Conservation (phyloP, 345 rosid species). For the Camelina laxa region DNA sequence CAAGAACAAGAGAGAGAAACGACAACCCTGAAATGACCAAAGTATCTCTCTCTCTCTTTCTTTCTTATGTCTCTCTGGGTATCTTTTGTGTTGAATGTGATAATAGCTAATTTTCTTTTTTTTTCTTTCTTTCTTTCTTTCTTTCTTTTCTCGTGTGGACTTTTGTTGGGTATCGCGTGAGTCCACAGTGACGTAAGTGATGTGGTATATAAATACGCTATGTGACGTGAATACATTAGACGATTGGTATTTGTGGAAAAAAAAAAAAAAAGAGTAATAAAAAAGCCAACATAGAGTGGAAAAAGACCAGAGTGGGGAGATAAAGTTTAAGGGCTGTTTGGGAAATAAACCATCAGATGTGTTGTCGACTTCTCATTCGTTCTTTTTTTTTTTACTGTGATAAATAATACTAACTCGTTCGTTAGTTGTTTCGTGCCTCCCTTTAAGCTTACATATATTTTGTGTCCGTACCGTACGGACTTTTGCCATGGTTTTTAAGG, state of each 20-base stretch:
- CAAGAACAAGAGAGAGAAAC: conserved; percentile 43
- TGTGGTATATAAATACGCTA: conserved; percentile 41
- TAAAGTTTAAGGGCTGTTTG: conserved; percentile 39
- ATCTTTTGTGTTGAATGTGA: conserved; percentile 43
- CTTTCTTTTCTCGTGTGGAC: background rate
- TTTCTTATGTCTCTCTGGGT: conserved; percentile 43
- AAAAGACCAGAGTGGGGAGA: conserved; percentile 29
- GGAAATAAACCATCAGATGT: conserved; percentile 36
- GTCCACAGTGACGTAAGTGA: conserved; percentile 39
- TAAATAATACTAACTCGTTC: conserved; percentile 23
- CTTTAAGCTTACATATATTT: conserved; percentile 23
- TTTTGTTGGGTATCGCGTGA: conserved; percentile 42
- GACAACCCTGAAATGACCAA: conserved; percentile 39
- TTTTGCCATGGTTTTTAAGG: conserved; percentile 22
- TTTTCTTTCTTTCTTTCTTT: background rate
- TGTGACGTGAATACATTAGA: conserved; percentile 41
- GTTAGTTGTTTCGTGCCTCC: conserved; percentile 17
- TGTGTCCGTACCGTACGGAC: conserved; percentile 43
- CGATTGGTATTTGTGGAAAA: conserved; percentile 40
- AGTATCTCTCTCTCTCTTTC: conserved; percentile 40
- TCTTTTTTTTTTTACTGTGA: conserved; percentile 1
- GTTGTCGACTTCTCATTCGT: conserved; percentile 40
- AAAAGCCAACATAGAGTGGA: conserved; percentile 26
- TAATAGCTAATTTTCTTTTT: background rate
- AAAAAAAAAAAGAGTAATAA: background rate